Conservation (phyloP, 1,284 basidiomycete genomes). For the Pseudozyma hubeiensis region DNA sequence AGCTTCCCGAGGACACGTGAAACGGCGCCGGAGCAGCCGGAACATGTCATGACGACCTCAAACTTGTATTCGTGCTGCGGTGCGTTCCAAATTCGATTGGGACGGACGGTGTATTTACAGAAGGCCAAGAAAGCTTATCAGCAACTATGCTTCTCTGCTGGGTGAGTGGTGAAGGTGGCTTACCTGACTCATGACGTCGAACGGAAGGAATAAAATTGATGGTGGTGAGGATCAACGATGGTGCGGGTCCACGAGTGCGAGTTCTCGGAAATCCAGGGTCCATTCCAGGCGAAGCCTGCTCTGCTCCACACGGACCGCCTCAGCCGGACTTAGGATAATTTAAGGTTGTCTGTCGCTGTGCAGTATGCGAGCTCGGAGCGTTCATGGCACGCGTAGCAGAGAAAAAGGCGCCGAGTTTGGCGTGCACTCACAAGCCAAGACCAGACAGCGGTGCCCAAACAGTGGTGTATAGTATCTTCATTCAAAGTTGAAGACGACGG, state of each 20-base stretch:
- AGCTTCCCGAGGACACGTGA: constrained; percentile 78
- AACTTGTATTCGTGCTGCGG: constrained; percentile 73
- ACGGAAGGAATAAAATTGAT: neutral
- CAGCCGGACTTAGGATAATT: neutral
- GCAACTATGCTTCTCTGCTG: too few species aligned
- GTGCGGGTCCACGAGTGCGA: neutral
- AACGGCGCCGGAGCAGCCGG: constrained; percentile 83
- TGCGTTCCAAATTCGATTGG: too few species aligned
- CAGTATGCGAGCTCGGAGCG: too few species aligned
- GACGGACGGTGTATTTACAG: too few species aligned
- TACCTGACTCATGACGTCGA: constrained; percentile 23
- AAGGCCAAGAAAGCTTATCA: too few species aligned
- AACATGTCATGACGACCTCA: constrained; percentile 82
- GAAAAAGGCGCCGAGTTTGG: too few species aligned
- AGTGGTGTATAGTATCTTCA: too few species aligned
- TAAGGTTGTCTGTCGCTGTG: too few species aligned
- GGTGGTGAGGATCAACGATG: constrained; percentile 1
- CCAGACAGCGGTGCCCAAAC: too few species aligned
- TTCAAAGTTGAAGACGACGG: neutral
- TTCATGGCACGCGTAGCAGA: too few species aligned
- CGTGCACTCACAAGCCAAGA: too few species aligned
- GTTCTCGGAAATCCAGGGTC: constrained; percentile 7
- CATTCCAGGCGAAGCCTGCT: neutral
- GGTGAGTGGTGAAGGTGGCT: neutral
- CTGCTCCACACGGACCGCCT: constrained; percentile 5